These are phyloP conservation scores for Thielaviopsis populi DNA, from an alignment of 2,329 filamentous ascomycete genomes.

Conservation along the genomic window DNA sequence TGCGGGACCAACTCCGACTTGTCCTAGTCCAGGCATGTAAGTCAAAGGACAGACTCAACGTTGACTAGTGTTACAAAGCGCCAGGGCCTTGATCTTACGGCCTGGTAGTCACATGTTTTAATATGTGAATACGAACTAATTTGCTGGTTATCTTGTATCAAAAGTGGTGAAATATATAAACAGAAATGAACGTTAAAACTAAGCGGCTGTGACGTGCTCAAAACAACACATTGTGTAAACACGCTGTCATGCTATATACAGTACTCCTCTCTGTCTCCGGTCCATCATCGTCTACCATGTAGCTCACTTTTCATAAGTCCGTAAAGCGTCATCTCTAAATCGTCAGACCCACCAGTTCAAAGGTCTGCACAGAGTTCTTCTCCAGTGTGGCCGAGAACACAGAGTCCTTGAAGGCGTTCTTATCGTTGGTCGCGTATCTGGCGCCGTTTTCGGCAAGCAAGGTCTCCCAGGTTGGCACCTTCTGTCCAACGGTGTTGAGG, in stretches of 20 bases:
- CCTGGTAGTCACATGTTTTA: too few species aligned
- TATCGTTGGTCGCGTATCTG: constrained; percentile 24
- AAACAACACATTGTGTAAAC: background rate
- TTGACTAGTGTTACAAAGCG: background rate
- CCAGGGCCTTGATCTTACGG: too few species aligned
- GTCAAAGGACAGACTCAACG: too few species aligned
- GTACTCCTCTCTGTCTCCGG: background rate
- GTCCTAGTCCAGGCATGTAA: too few species aligned
- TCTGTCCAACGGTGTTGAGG: constrained; percentile 22
- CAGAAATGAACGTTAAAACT: background rate
- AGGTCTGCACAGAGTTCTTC: constrained; percentile 26
- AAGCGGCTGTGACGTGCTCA: background rate
- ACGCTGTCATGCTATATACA: background rate
- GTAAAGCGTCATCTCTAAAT: constrained; percentile 11
- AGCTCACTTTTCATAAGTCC: background rate
- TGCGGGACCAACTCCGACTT: background rate
- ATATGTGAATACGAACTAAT: too few species aligned
- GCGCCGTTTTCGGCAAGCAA: constrained; percentile 24
- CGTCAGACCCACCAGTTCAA: constrained; percentile 24
- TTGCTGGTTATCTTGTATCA: background rate
- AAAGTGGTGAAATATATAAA: background rate
- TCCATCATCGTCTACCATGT: background rate
- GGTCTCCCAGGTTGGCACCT: constrained; percentile 27
- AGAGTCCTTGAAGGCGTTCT: constrained; percentile 24
- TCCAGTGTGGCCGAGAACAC: constrained; percentile 27